Evolutionary conservation across 2,329 filamentous ascomycete genomes (phyloP), one percentile per base, ranked within the genome.

Genomic region (Calonectria henricotiae): DNA sequence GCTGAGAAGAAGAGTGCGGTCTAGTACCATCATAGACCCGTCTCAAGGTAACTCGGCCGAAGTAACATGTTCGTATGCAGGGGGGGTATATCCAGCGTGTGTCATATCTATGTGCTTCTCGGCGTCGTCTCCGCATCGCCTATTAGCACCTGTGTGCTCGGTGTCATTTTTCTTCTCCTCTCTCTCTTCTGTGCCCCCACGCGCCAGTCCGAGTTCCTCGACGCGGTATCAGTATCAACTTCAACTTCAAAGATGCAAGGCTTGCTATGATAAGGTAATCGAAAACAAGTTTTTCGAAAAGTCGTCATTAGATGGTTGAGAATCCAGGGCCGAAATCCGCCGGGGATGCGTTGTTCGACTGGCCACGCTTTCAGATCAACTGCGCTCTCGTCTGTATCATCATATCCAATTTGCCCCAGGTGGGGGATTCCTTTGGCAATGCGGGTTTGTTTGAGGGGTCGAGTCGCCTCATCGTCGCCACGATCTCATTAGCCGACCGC

Each of bases 21-120:
- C 75, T 77, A 74, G 71, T 70, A 77, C 74, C 75, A 71, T 77
- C 71, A 76, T 67, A 76, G 75, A 76, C 75, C 74, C 62, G 69
- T 73, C 75, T 75, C 74, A 68, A 74, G 74, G 68, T 70, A 70
- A 75, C 72, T 76, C 73, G 70, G 73, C 67, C 64, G 75, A 71
- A 76, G 74, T 69, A 77, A 75, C 76, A 73, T 69, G 72, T 76
- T 77, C 75, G 73, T 77, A 76, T 76, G 76, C 72, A 76, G 73
- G 75, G 75, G 72, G 75, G 76, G 76, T 77, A 77, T 77, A 77
- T 77, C 76, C 76, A 77, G 76, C 76, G 74, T 77, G 74, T 77
- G 70, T 77, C 76, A 76, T 77, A 75, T 77, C 76, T 77, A 77
- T 76, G 75, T 76, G 76, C 74, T 71, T 70, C 69, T 62, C 74